phyloP scores from a whole-genome alignment of 1,284 basidiomycete genomes.

The Boletus sp. region DNA sequence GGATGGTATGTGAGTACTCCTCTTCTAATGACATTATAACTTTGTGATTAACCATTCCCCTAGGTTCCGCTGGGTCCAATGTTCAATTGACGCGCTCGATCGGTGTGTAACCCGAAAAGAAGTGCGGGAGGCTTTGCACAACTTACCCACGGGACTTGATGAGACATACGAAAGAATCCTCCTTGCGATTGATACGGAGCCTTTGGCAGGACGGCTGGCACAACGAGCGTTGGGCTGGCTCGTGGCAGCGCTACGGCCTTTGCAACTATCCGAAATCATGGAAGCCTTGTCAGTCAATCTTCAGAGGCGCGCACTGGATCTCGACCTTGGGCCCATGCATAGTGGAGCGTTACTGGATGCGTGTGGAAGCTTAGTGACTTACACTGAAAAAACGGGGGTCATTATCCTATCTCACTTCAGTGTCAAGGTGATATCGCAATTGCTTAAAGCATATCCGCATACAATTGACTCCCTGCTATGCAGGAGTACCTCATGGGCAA shows the following conservation, averaged over 20 bases:
- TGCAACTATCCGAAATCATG: neutral
- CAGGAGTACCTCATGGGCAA: slow-evolving; percentile 1
- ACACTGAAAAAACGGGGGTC: neutral
- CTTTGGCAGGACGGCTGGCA: neutral
- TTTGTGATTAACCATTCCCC: neutral
- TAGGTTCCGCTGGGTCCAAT: slow-evolving; percentile 16
- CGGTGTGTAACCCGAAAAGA: neutral
- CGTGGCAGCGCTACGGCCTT: neutral
- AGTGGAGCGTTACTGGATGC: neutral
- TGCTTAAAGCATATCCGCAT: neutral
- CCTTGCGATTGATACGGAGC: neutral
- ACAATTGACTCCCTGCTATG: neutral
- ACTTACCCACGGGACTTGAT: slow-evolving; percentile 1
- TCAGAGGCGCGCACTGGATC: neutral
- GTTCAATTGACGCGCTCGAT: slow-evolving; percentile 4
- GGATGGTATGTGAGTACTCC: neutral
- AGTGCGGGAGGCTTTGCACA: neutral
- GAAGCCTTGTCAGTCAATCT: neutral
- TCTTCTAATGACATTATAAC: neutral
- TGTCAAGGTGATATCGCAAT: neutral
- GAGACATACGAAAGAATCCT: slow-evolving; percentile 8
- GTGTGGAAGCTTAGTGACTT: slow-evolving; percentile 1
- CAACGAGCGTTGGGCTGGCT: slow-evolving; percentile 1
- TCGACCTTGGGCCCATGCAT: neutral
- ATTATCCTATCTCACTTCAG: neutral